phyloP scores from a whole-genome alignment of 257 asterid species.

The Avicennia marina region DNA sequence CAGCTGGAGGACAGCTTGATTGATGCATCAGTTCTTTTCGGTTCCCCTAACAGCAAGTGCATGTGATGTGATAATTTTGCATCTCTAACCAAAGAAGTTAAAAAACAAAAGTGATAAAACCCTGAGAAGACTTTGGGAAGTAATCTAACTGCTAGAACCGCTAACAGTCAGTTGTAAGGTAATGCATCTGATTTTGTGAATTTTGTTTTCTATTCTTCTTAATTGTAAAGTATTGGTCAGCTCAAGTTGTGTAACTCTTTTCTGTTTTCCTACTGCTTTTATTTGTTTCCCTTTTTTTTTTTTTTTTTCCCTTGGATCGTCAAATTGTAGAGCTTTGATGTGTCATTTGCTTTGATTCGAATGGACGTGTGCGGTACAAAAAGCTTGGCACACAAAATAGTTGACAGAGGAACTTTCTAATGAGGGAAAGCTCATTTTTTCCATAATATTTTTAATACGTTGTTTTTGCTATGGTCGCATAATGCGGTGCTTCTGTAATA shows the following conservation, averaged over 20 bases:
- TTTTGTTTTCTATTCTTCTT: no score
- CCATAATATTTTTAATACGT: no score
- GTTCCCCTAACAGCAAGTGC: constrained; percentile 11
- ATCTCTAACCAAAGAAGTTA: background rate
- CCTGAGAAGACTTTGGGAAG: background rate
- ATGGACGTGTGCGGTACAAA: no score
- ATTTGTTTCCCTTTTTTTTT: background rate
- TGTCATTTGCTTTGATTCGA: no score
- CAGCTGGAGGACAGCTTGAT: constrained; percentile 10
- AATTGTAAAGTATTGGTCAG: background rate
- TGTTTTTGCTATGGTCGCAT: no score
- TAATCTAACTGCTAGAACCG: background rate
- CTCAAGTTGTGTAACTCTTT: background rate
- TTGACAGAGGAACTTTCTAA: no score
- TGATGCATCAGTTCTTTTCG: constrained; percentile 13
- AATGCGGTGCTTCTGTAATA: no score
- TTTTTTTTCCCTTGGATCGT: no score
- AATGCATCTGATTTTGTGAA: background rate
- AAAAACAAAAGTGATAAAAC: no score
- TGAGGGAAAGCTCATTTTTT: no score
- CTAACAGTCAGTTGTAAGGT: background rate
- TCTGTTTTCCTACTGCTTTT: background rate
- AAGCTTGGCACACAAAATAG: no score
- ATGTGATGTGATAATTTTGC: background rate
- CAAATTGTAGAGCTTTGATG: background rate